Conservation (phyloP, 2,329 filamentous ascomycete species). For the Zymoseptoria tritici region DNA sequence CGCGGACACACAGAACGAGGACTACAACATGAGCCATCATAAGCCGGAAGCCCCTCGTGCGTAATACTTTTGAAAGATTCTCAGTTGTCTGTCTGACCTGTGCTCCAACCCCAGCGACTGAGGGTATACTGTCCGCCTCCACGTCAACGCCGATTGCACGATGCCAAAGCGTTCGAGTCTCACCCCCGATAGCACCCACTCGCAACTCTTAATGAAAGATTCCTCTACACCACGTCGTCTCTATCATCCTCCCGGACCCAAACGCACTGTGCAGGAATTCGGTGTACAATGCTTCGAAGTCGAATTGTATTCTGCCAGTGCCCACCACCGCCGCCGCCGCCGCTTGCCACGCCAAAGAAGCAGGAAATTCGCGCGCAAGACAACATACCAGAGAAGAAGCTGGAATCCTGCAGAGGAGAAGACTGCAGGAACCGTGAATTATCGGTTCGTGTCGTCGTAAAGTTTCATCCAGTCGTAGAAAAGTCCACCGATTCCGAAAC, state of each 20-base stretch:
- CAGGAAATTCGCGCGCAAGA: conserved; percentile 8
- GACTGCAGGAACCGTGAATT: conserved; percentile 12
- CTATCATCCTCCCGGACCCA: background rate
- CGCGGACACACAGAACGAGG: background rate
- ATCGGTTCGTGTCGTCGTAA: conserved; percentile 19
- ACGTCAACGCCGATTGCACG: background rate
- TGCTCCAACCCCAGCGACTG: background rate
- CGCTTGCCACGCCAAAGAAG: conserved; percentile 3
- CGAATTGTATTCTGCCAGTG: background rate
- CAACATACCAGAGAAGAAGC: conserved; percentile 17
- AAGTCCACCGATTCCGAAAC: conserved; percentile 8
- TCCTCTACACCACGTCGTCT: background rate
- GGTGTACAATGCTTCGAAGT: background rate
- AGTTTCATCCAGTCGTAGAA: conserved; percentile 17
- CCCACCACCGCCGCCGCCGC: conserved; percentile 7
- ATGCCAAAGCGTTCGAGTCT: background rate
- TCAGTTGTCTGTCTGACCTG: background rate
- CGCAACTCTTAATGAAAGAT: background rate
- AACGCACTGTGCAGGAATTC: background rate
- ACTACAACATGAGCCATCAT: background rate
- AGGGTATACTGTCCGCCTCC: background rate
- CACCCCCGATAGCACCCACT: background rate
- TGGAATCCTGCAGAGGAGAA: conserved; percentile 7
- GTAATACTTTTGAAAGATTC: background rate
- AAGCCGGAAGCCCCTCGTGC: background rate